Percentiles rank a stretch among this genome's conserved stretches.
phyloP scores from a whole-genome alignment of 306 rosid genomes.

The Medicago truncatula region DNA sequence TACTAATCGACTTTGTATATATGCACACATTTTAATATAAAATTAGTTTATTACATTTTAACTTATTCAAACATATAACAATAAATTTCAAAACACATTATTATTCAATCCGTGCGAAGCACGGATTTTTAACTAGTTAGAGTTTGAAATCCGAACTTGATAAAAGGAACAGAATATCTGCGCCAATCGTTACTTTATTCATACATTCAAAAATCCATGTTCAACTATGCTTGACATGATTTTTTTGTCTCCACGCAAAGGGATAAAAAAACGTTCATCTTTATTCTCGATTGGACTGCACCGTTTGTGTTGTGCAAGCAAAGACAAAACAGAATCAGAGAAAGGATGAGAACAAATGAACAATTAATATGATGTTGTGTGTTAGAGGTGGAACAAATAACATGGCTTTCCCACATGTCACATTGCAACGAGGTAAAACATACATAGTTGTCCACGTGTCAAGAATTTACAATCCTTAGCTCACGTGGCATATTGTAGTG shows the following conservation, averaged over 20 bases:
- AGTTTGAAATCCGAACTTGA: no score
- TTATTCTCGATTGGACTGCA: constrained; percentile 27
- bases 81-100: no score
- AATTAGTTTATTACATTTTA: no score
- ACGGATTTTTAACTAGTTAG: no score
- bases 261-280: neutral
- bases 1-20: no score
- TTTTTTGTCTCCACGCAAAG: constrained; percentile 11
- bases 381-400: constrained; percentile 1
- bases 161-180: neutral
- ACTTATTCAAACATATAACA: no score
- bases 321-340: constrained; percentile 11
- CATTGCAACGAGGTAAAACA: neutral
- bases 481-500: constrained; percentile 44
- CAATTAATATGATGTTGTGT: neutral
- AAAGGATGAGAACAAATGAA: constrained; percentile 36
- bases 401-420: constrained; percentile 55
- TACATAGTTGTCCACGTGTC: constrained; percentile 50
- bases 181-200: neutral
- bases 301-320: constrained; percentile 34
- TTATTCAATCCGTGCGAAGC: no score
- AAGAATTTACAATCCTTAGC: neutral
- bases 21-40: no score
- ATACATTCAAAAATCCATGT: neutral
- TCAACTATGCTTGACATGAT: constrained; percentile 22